Conservation (phyloP, 2,329 filamentous ascomycete species). For the Pseudocercospora fijiensis region DNA sequence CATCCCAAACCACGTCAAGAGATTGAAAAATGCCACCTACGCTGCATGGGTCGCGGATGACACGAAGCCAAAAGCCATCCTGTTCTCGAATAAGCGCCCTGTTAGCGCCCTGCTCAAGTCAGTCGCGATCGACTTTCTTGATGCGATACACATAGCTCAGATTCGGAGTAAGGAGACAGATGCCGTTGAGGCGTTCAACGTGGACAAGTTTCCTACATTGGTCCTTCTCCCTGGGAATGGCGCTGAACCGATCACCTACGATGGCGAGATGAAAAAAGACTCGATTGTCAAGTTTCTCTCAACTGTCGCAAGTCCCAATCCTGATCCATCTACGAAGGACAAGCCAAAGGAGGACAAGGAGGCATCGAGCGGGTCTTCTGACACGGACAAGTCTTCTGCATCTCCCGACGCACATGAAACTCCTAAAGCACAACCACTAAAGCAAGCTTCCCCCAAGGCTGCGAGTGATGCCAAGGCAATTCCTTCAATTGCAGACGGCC, state of each 20-base stretch:
- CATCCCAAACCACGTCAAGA: conserved; percentile 89
- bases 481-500: conserved; percentile 60
- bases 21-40: conserved; percentile 74
- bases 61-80: conserved; percentile 75
- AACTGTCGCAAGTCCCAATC: conserved; percentile 75
- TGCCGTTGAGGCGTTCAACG: conserved; percentile 69
- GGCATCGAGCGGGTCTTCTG: conserved; percentile 46
- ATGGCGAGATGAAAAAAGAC: conserved; percentile 82
- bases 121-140: conserved; percentile 87
- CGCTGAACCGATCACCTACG: conserved; percentile 68
- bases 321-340: conserved; percentile 63
- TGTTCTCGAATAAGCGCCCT: conserved; percentile 91
- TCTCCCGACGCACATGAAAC: conserved; percentile 55
- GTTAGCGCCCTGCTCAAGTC: conserved; percentile 80
- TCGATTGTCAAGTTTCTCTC: conserved; percentile 79
- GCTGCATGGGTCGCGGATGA: conserved; percentile 67
- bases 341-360: conserved; percentile 49
- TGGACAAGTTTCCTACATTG: conserved; percentile 76
- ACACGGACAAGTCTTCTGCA: conserved; percentile 52
- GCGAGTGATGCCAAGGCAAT: conserved; percentile 59
- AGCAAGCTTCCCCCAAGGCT: conserved; percentile 48
- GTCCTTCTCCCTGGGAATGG: conserved; percentile 73
- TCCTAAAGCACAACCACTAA: conserved; percentile 50
- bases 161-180: conserved; percentile 76
- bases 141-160: conserved; percentile 75